phyloP scores from a whole-genome alignment of 2,329 filamentous ascomycete species.

The Trichoderma koningiopsis region DNA sequence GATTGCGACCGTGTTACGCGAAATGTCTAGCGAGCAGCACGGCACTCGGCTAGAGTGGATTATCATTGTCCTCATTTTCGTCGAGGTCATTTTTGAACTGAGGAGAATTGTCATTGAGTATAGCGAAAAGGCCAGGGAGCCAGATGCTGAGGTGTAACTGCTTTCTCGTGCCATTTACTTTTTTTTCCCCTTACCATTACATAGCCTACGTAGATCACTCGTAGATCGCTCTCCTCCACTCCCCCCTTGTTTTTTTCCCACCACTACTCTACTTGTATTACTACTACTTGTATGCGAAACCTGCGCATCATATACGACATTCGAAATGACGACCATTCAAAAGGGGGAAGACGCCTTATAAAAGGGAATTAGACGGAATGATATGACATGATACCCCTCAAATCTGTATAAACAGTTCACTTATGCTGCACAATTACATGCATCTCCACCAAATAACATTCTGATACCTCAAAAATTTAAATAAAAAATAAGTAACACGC shows the following conservation, averaged over 20 bases:
- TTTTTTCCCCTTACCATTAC: not conserved
- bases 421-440: not conserved
- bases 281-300: not conserved
- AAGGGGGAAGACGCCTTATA: not conserved
- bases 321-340: not conserved
- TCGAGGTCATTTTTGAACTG: conserved; percentile 89
- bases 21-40: conserved; percentile 88
- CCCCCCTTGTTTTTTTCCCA: not conserved
- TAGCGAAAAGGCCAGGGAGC: conserved; percentile 38
- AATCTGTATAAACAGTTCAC: conserved; percentile 13
- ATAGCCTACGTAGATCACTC: not conserved
- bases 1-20: conserved; percentile 84
- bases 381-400: conserved; percentile 12
- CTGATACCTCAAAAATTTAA: not conserved
- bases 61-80: conserved; percentile 89
- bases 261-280: not conserved
- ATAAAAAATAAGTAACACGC: too few relatives aligned
- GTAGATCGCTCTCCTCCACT: not conserved
- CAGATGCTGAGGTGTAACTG: conserved; percentile 5
- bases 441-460: not conserved
- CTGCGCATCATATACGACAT: not conserved
- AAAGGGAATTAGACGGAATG: not conserved
- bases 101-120: conserved; percentile 70
- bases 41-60: conserved; percentile 89
- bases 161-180: not conserved